Conservation (phyloP, 495 filamentous ascomycete genomes). For the Tuber calosporum region DNA sequence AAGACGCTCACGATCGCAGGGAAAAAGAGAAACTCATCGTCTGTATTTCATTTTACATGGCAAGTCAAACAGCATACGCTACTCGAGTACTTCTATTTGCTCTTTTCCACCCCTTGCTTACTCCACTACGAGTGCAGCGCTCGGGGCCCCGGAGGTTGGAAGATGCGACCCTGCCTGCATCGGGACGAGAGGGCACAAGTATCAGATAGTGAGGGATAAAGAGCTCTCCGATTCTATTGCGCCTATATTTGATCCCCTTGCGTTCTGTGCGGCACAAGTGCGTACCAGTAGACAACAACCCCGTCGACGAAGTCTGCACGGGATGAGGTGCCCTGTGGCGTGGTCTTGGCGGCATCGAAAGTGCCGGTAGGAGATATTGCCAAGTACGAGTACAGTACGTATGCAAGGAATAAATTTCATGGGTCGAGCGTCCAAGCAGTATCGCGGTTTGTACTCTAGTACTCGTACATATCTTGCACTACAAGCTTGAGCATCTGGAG, state of each 20-base stretch:
- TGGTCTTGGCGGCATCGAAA: too few relatives aligned
- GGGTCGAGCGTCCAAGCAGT: too few relatives aligned
- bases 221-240: neutral
- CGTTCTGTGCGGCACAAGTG: neutral
- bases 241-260: neutral
- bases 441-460: too few relatives aligned
- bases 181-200: neutral
- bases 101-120: neutral
- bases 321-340: too few relatives aligned
- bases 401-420: too few relatives aligned
- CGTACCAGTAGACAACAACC: too few relatives aligned
- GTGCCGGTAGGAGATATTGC: too few relatives aligned
- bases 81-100: neutral
- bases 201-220: neutral
- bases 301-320: too few relatives aligned
- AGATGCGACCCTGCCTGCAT: neutral
- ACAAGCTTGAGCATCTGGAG: too few relatives aligned
- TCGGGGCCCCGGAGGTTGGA: neutral
- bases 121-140: neutral
- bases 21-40: neutral
- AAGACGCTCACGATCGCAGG: neutral
- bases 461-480: too few relatives aligned
- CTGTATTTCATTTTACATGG: neutral
- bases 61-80: neutral
- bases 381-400: too few relatives aligned